Evolutionary conservation across 2,329 filamentous ascomycete species (phyloP).

Genomic region (Ceratocystis albifundus): DNA sequence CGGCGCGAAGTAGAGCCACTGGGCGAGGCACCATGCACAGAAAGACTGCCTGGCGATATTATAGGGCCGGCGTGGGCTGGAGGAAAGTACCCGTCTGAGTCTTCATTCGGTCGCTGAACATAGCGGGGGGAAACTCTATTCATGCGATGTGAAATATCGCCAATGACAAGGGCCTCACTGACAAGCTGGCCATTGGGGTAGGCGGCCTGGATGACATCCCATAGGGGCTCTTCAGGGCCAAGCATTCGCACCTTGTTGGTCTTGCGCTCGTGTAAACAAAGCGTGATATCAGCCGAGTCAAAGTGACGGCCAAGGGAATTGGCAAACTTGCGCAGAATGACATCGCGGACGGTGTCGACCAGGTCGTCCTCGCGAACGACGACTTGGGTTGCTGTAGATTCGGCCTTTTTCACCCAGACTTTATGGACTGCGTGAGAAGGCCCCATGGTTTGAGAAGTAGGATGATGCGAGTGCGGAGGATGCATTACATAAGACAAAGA

Average conservation of each 20-base stretch:
- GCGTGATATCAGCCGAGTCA: constrained; percentile 77
- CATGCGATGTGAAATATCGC: constrained; percentile 61
- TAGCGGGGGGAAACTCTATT: constrained; percentile 61
- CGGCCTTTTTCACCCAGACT: constrained; percentile 86
- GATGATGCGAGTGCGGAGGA: background rate
- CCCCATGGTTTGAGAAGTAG: constrained; percentile 30
- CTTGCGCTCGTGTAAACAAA: constrained; percentile 59
- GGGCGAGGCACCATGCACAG: constrained; percentile 35
- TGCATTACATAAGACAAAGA: constrained; percentile 15
- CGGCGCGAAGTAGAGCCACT: background rate
- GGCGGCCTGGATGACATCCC: constrained; percentile 63
- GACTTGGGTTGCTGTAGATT: constrained; percentile 76
- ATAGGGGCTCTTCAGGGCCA: constrained; percentile 77
- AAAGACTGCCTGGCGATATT: constrained; percentile 23
- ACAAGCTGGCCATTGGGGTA: constrained; percentile 80
- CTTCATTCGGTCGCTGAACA: constrained; percentile 27
- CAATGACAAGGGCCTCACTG: constrained; percentile 77
- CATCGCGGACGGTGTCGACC: constrained; percentile 87
- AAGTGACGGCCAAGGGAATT: constrained; percentile 84
- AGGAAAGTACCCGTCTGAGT: constrained; percentile 23
- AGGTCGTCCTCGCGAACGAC: constrained; percentile 77
- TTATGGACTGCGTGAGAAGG: constrained; percentile 51
- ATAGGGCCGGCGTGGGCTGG: constrained; percentile 1
- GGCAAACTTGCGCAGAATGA: constrained; percentile 83
- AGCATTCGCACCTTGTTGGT: constrained; percentile 54